Percentiles rank a stretch among this genome's conserved stretches.
Conservation (phyloP, 2,329 filamentous ascomycete genomes). For the Emmonsiellopsis sp. region DNA sequence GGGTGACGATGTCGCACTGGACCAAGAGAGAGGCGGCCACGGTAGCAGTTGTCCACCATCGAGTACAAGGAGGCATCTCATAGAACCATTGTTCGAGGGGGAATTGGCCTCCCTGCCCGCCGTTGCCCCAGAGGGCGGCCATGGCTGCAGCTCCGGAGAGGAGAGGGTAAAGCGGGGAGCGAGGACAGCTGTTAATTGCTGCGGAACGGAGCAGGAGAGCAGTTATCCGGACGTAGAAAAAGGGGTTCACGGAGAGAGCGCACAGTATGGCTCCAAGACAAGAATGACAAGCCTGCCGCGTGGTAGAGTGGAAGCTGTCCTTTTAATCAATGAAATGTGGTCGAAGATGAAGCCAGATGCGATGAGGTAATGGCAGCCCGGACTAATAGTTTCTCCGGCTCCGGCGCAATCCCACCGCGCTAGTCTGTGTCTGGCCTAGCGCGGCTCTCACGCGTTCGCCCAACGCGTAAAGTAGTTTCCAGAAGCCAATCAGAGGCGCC, state of each 20-base stretch:
- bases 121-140: constrained; percentile 36
- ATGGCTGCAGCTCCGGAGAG: constrained; percentile 17
- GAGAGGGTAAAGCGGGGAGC: not conserved
- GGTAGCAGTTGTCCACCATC: constrained; percentile 94
- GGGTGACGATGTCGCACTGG: constrained; percentile 84
- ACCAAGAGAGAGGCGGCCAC: constrained; percentile 80
- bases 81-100: constrained; percentile 97
- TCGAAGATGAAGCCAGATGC: not conserved
- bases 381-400: not conserved
- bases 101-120: constrained; percentile 45
- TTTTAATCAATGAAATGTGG: too few species aligned
- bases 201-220: too few species aligned
- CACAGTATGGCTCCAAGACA: too few species aligned
- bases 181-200: not conserved
- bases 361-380: constrained; percentile 3
- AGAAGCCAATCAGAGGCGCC: constrained; percentile 3
- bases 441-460: constrained; percentile 3
- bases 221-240: too few species aligned
- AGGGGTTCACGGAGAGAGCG: too few species aligned
- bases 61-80: constrained; percentile 93
- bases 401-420: not conserved
- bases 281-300: too few species aligned
- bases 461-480: constrained; percentile 1
- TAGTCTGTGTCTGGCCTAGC: constrained; percentile 8
- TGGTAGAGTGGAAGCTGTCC: too few species aligned